These are phyloP conservation scores for Dovyalis caffra DNA, from an alignment of 345 rosid genomes.

Conservation along the genomic window DNA sequence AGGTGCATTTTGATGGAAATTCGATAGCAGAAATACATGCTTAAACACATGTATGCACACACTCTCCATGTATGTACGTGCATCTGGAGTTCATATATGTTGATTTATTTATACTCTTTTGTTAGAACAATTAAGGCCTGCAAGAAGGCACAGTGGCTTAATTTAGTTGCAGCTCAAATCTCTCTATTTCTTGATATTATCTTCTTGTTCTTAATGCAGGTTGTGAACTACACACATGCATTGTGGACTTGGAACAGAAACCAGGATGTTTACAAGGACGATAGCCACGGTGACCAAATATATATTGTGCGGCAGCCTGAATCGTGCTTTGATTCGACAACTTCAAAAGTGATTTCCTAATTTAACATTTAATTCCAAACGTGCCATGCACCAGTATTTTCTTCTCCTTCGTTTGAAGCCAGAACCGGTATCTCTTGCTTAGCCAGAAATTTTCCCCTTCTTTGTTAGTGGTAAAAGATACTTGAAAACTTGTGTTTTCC, in stretches of 20 bases:
- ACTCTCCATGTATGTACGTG: background rate
- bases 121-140: background rate
- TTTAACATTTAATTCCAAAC: background rate
- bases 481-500: too few species aligned
- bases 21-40: background rate
- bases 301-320: constrained; percentile 68
- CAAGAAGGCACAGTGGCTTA: background rate
- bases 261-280: constrained; percentile 60
- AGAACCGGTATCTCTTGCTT: too few species aligned
- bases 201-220: constrained; percentile 32
- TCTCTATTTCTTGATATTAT: background rate
- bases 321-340: constrained; percentile 37
- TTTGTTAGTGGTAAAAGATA: too few species aligned
- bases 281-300: constrained; percentile 62
- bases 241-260: constrained; percentile 92
- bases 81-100: background rate
- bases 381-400: too few species aligned
- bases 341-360: constrained; percentile 8
- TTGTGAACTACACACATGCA: constrained; percentile 70
- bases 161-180: background rate
- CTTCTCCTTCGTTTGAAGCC: too few species aligned
- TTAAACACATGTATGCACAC: background rate
- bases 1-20: background rate
- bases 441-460: too few species aligned
- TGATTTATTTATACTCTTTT: too few species aligned